A percentile compares a stretch with the other conserved stretches of the same genome.
Evolutionary conservation across 352 stramenopile genomes (phyloP).

Genomic region (Globisporangium cylindrosporum): DNA sequence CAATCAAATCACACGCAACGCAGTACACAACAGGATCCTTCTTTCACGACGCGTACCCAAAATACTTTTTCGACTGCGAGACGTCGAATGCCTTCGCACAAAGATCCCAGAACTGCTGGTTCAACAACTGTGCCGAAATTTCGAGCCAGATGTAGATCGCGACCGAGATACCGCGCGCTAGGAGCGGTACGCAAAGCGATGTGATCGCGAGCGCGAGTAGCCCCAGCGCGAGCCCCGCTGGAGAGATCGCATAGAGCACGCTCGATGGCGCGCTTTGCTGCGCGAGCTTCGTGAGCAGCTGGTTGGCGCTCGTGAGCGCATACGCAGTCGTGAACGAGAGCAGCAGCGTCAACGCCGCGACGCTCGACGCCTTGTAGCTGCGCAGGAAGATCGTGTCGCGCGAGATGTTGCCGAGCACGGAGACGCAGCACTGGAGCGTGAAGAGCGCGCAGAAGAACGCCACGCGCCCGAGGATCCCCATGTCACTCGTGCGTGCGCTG

Average conservation of each 20-base stretch:
- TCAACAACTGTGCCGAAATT: constrained; percentile 67
- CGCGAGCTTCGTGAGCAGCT: constrained; percentile 31
- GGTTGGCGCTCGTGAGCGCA: constrained; percentile 45
- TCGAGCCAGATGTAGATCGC: constrained; percentile 83
- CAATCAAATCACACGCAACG: background rate
- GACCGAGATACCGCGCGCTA: constrained; percentile 49
- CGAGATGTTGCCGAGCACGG: constrained; percentile 73
- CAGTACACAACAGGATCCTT: background rate
- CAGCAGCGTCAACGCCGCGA: constrained; percentile 69
- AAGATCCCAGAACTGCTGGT: constrained; percentile 86
- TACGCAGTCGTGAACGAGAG: constrained; percentile 76
- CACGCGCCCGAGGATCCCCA: constrained; percentile 38
- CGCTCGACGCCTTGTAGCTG: constrained; percentile 60
- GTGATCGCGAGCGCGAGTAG: constrained; percentile 43
- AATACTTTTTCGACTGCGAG: constrained; percentile 81
- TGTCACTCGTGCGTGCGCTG: background rate
- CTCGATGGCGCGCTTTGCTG: constrained; percentile 24
- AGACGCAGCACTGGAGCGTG: constrained; percentile 74
- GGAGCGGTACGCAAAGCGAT: constrained; percentile 41
- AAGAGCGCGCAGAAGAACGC: constrained; percentile 83
- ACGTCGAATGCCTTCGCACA: constrained; percentile 81
- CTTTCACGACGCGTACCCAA: constrained; percentile 36
- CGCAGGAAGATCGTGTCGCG: constrained; percentile 83
- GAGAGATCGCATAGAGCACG: constrained; percentile 54
- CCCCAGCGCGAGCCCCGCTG: constrained; percentile 35